phyloP scores from a whole-genome alignment of 495 filamentous ascomycete genomes.

The Cairneyella variabilis region DNA sequence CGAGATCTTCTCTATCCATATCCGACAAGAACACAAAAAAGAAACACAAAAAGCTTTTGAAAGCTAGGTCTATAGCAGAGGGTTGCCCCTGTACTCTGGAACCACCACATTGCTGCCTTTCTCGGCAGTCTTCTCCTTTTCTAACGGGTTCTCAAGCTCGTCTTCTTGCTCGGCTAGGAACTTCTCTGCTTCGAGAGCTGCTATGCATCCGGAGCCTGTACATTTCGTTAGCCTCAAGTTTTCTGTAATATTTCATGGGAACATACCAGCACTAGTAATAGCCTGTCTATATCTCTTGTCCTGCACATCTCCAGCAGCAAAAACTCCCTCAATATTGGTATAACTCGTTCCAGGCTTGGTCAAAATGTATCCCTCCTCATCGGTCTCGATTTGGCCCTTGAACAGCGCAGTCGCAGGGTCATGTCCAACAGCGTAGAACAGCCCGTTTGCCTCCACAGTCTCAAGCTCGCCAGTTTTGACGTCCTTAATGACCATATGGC shows the following conservation, averaged over 20 bases:
- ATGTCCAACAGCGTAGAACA: slow-evolving; percentile 98
- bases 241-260: too few relatives aligned
- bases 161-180: slow-evolving; percentile 74
- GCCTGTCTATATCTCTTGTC: slow-evolving; percentile 98
- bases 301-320: slow-evolving; percentile 96
- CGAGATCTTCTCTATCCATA: slow-evolving; percentile 5
- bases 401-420: slow-evolving; percentile 87
- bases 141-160: slow-evolving; percentile 35
- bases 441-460: slow-evolving; percentile 79
- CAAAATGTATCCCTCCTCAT: slow-evolving; percentile 83
- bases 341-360: slow-evolving; percentile 85
- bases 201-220: slow-evolving; percentile 86
- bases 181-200: slow-evolving; percentile 93
- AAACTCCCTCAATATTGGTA: slow-evolving; percentile 88
- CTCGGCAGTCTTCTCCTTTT: slow-evolving; percentile 28
- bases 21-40: neutral
- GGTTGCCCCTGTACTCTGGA: slow-evolving; percentile 61
- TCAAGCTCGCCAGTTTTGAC: slow-evolving; percentile 72
- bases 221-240: slow-evolving; percentile 37
- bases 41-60: too few relatives aligned
- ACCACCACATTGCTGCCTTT: slow-evolving; percentile 33
- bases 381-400: slow-evolving; percentile 80
- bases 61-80: slow-evolving; percentile 60
- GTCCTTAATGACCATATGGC: slow-evolving; percentile 74
- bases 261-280: slow-evolving; percentile 92